Evolutionary conservation across 192 early-diverging fungal species (phyloP).

Genomic region (Entomortierella beljakovae): DNA sequence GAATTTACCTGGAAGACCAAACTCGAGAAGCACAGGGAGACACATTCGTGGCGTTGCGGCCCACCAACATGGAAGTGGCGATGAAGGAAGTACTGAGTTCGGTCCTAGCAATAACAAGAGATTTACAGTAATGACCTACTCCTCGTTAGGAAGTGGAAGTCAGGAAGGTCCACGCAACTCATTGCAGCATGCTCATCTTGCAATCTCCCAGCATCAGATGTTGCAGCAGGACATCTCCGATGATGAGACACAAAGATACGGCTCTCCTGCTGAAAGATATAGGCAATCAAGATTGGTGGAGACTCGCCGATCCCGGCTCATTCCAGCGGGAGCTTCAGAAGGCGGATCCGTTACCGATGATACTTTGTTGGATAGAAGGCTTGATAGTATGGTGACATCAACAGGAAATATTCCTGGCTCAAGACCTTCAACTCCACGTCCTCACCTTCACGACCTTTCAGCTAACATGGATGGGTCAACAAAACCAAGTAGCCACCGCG

Average conservation of each 20-base stretch:
- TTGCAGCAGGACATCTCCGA: constrained; percentile 3
- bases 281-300: constrained; percentile 30
- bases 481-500: constrained; percentile 11
- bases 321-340: background rate
- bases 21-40: constrained; percentile 1
- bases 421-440: background rate
- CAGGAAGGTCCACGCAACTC: background rate
- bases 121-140: constrained; percentile 40
- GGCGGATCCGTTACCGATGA: background rate
- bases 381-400: constrained; percentile 1
- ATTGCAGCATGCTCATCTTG: constrained; percentile 27
- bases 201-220: background rate
- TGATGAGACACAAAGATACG: constrained; percentile 24
- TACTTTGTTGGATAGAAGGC: constrained; percentile 1
- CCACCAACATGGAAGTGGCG: constrained; percentile 6
- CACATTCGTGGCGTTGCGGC: constrained; percentile 2
- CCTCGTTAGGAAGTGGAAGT: constrained; percentile 23
- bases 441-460: background rate
- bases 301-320: constrained; percentile 2
- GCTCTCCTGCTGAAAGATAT: constrained; percentile 41
- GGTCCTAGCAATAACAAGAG: constrained; percentile 9
- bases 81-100: constrained; percentile 6
- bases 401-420: background rate
- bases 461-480: constrained; percentile 1
- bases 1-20: constrained; percentile 21